Base-by-base conservation (phyloP, 2,329 filamentous ascomycete species). In the Cladophialophora bantiana region DNA sequence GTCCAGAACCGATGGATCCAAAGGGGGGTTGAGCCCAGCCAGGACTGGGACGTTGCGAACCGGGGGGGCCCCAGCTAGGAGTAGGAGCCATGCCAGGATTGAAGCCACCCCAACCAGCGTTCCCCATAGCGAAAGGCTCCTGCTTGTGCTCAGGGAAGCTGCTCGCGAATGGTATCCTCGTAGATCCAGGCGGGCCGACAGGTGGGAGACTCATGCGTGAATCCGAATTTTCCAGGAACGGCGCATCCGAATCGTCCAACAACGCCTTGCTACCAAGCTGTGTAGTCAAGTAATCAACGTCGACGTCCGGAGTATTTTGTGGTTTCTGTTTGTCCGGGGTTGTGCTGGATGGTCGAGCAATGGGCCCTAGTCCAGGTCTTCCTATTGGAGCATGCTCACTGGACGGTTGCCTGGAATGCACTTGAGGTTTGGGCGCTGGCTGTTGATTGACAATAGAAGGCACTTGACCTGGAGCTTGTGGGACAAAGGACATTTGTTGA, bases 261-360 rank as follows among this genome's bases (percentile, higher is more conserved):
- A 99, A 83, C 12, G 94, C 95, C 73, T 93, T 94, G 78, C 94
- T 98, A 12, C 95, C 95, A 32, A 99, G 84, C 73, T 95, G 93
- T 68, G 90, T 87, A 69, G 89, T 90, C 62, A 91, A 81, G 57
- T 92, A 87, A 63, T 94, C 92, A 20, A 93, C 82, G 64, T 90
- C 88, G 34, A 82, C 80, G 32, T 84, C 83, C 1, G 77, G 75
- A 50, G 76, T 77, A 66, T 77, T 75, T 35, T 79, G 76, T 18
- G 76, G 76, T 62, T 76, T 78, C 70, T 76, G 79, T 50, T 84
- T 84, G 62, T 81, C 82, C 35, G 86, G 85, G 68, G 84, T 84
- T 9, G 85, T 87, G 76, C 93, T 97, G 15, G 89, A 89, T 0
- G 95, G 94, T 38, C 93, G 87, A 69, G 94, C 92, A 70, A 98